Base-by-base conservation (phyloP, 2,329 filamentous ascomycete species). In the Aspergillus sp. region DNA sequence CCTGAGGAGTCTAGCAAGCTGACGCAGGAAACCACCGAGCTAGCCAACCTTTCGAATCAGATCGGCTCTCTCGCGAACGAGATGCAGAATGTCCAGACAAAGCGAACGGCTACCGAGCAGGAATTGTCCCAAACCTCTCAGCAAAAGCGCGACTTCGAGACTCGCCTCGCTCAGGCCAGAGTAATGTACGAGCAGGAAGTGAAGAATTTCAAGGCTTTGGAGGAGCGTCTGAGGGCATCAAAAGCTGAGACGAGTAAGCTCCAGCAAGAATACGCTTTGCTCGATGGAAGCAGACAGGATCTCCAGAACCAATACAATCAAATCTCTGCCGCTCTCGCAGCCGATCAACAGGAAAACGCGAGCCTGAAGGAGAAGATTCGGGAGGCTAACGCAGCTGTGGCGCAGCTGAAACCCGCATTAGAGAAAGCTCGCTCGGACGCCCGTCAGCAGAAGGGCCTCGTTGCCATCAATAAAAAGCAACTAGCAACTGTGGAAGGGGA, bases 381-480 rank as follows among this genome's bases (percentile, higher is more conserved):
- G 34, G 85, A 89, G 56, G 85, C 92, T 47, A 99, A 97, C 72
- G 84, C 87, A 13, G 92, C 96, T 76, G 89, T 97, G 69, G 84
- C 87, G 19, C 89, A 93, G 76, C 81, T 98, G 46, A 96, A 93
- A 76, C 93, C 93, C 34, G 89, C 94, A 68, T 87, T 99, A 56
- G 95, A 99, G 76, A 98, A 97, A 82, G 84, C 96, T 70, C 93
- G 91, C 75, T 92, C 90, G 13, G 93, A 97, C 69, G 93, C 93
- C 28, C 89, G 95, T 47, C 95, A 98, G 76, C 93, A 98, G 74
- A 98, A 96, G 80, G 95, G 95, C 19, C 84, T 98, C 67, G 94
- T 96, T 31, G 93, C 95, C 48, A 99, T 99, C 80, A 97, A 97
- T 81, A 98, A 96, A 84, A 99, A 99, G 81, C 95, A 99, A 79